phyloP scores from a whole-genome alignment of 1,139 yeast genomes.

The Suhomyces chickasaworum region DNA sequence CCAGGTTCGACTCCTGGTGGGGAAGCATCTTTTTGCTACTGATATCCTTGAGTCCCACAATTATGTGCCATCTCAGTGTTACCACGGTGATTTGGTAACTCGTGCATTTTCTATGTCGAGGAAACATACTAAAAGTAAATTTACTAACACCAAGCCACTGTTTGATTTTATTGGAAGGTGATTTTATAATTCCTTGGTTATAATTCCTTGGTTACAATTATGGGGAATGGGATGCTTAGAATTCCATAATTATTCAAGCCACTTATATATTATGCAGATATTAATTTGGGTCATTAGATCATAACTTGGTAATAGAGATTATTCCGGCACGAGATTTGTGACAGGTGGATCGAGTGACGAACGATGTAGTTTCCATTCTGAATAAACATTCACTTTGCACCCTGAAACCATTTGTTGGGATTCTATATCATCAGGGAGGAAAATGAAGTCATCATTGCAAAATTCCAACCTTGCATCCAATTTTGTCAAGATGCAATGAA shows the following conservation, averaged over 20 bases:
- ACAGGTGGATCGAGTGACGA: constrained; percentile 5
- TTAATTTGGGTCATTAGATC: not conserved
- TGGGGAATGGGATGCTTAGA: no score
- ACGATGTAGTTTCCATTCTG: constrained; percentile 15
- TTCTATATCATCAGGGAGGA: constrained; percentile 6
- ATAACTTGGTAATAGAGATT: not conserved
- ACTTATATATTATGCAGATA: no score
- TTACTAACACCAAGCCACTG: no score
- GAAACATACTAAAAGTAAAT: no score
- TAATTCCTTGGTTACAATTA: no score
- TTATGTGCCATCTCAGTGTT: not conserved
- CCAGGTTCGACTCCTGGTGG: constrained; percentile 97
- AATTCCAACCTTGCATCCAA: constrained; percentile 23
- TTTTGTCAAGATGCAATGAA: constrained; percentile 19
- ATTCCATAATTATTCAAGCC: no score
- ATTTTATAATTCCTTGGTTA: no score
- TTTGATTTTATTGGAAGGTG: no score
- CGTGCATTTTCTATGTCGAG: not conserved
- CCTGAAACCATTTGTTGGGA: constrained; percentile 4
- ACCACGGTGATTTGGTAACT: not conserved
- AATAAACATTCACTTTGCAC: constrained; percentile 8
- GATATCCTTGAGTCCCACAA: not conserved
- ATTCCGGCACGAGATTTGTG: no score
- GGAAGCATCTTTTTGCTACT: constrained; percentile 57
- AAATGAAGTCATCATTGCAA: constrained; percentile 8